A percentile compares a stretch with the other conserved stretches of the same genome.
These are phyloP conservation scores for Sarocladium kiliense DNA, from an alignment of 2,329 filamentous ascomycete genomes.

Conservation along the genomic window DNA sequence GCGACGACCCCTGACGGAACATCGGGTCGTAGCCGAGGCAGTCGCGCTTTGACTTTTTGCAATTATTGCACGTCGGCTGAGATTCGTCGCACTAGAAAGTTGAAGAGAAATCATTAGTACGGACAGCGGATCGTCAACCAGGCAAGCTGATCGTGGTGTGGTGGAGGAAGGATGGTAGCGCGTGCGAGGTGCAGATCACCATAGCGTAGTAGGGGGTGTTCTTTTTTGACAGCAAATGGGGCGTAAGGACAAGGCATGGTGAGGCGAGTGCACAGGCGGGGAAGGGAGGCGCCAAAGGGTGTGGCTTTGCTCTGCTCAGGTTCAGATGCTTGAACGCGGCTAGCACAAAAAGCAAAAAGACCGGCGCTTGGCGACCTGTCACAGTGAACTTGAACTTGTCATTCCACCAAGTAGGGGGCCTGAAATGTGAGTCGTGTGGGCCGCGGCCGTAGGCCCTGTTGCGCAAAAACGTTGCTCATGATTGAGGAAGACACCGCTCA, in stretches of 20 bases:
- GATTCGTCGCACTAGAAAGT: conserved; percentile 81
- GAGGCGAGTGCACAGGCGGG: neutral
- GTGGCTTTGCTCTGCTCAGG: neutral
- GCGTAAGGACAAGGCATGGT: conserved; percentile 1
- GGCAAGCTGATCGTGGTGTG: conserved; percentile 7
- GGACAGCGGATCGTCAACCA: neutral
- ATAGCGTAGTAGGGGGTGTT: neutral
- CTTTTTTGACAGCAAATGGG: neutral
- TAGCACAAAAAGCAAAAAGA: neutral
- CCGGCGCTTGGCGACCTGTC: neutral
- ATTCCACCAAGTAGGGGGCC: neutral
- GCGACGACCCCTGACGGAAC: conserved; percentile 54
- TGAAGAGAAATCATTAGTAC: neutral
- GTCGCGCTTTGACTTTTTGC: conserved; percentile 82
- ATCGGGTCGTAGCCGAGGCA: conserved; percentile 84
- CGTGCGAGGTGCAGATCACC: neutral
- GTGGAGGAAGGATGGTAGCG: neutral
- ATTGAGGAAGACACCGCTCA: neutral
- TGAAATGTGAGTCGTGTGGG: neutral
- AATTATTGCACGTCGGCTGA: conserved; percentile 87
- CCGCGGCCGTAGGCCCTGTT: neutral
- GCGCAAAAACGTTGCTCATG: neutral
- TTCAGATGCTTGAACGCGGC: neutral
- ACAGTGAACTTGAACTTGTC: neutral
- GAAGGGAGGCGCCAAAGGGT: conserved; percentile 1